A percentile compares a stretch with the other conserved stretches of the same genome.
Conservation (phyloP, 371 early-diverging fungal genomes). For the Phascolomyces articulosus region DNA sequence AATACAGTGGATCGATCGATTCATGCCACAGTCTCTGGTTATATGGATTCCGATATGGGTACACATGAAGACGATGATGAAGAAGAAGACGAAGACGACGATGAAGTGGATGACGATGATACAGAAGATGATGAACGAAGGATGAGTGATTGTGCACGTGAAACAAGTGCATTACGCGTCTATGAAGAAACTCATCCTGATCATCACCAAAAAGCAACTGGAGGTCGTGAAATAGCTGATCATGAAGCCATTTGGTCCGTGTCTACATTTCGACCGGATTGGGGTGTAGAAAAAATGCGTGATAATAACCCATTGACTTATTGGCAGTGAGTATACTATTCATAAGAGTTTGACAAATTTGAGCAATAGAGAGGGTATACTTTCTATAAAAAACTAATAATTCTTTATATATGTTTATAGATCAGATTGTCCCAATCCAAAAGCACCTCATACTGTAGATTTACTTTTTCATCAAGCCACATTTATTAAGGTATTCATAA, state of each 20-base stretch:
- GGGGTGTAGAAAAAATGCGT: slow-evolving; percentile 67
- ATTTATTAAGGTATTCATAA: slow-evolving; percentile 26
- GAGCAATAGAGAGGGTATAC: not conserved
- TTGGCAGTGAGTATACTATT: slow-evolving; percentile 74
- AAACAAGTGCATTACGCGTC: slow-evolving; percentile 22
- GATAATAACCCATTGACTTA: slow-evolving; percentile 76
- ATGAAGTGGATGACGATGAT: slow-evolving; percentile 11
- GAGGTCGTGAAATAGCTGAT: slow-evolving; percentile 61
- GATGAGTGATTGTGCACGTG: slow-evolving; percentile 25
- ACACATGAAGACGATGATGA: not conserved
- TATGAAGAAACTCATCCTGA: slow-evolving; percentile 40
- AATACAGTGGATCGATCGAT: slow-evolving; percentile 4
- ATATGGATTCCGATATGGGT: slow-evolving; percentile 8
- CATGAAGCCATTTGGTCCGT: slow-evolving; percentile 68
- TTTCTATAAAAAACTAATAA: not conserved
- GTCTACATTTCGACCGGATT: slow-evolving; percentile 72
- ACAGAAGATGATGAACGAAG: slow-evolving; percentile 25
- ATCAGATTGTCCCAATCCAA: slow-evolving; percentile 54
- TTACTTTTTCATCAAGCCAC: slow-evolving; percentile 38
- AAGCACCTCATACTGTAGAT: slow-evolving; percentile 42
- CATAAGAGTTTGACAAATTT: not conserved
- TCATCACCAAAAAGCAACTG: slow-evolving; percentile 24
- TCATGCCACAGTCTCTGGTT: not conserved
- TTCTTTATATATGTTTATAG: slow-evolving; percentile 58
- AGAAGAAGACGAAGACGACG: not conserved